Base-by-base conservation (phyloP, 2,329 filamentous ascomycete genomes). In the Cladosporium sphaerospermum region DNA sequence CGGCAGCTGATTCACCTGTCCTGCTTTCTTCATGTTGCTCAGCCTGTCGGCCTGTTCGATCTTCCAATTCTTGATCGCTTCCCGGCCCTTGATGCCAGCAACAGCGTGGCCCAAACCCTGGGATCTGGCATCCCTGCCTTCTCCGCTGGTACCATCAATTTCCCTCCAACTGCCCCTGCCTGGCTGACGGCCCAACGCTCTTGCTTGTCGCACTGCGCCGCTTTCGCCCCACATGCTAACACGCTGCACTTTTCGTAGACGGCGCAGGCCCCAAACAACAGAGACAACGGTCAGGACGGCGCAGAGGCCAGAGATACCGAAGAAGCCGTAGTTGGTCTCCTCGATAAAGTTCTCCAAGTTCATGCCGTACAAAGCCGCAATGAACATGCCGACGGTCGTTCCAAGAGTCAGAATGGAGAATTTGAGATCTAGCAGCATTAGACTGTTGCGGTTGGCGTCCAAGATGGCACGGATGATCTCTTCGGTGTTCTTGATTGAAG, bases 291-390 rank as follows among this genome's bases (percentile, higher is more conserved):
- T 89, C 68, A 91, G 84, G 53, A 85, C 63, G 53, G 85, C 79
- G 54, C 88, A 95, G 56, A 81, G 75, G 14, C 75, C 77, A 2
- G 86, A 89, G 56, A 99, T 84, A 51, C 81, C 81, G 44, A 78
- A 79, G 69, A 99, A 97, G 9, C 92, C 93, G 70, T 89, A 81
- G 70, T 89, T 82, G 1, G 88, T 91, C 68, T 97, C 92, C 74
- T 99, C 93, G 63, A 97, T 89, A 71, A 96, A 97, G 72, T 97
- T 97, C 68, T 96, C 95, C 59, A 99, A 76, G 74, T 99, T 99
- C 91, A 97, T 97, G 62, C 93, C 93, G 78, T 97, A 99, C n/a
- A 99, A 83, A n/a, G 91, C 91, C 8, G 93, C 95, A 63, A 96
- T 80, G 67, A 97, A 95, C 46, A 93, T 96, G 52, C 93, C 93